Evolutionary conservation across 345 rosid species (phyloP), one percentile per base, ranked within the genome.

Genomic region (Toxicodendron radicans): DNA sequence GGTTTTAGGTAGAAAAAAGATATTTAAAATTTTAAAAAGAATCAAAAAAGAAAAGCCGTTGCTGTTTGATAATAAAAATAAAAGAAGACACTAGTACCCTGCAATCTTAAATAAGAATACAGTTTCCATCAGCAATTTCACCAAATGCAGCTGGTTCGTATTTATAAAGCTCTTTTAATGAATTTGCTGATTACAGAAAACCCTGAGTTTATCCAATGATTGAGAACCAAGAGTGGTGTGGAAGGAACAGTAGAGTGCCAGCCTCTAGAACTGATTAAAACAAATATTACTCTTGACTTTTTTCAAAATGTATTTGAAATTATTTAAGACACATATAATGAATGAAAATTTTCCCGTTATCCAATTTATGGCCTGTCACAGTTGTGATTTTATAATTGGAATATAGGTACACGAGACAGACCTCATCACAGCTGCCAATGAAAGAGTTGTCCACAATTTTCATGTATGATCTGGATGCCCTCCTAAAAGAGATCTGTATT

Each of bases 371-470:
- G 11, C 1, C 59, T 11, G 16, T 18, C 45, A 32, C 18, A 56
- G 45, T 30, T 53, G 24, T 46, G 23, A 65, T 30, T 14, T 59
- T 52, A 43, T 27, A 13, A 35, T 35, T 48, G 13, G 16, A 23
- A 46, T 16, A 24, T 7, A 54, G 41, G 54, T 18, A 65, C 61
- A 60, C 49, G 57, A 30, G 13, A 78, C 81, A 64, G 68, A 90
- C 94, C 97, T 92, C 92, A 73, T 90, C 90, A 62, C 80, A 88
- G 75, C 87, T 85, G 64, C 94, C 89, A 52, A 90, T 76, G 77
- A 77, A 78, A 64, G 97, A 90, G 70, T 83, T 79, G 68, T 92
- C 94, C 83, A 92, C 89, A 35, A 65, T 79, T 74, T 85, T 79
- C 86, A 90, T 89, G 82, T 89, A 89, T 46, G 85, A 79, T 78